These are phyloP conservation scores for Verticillium nubilum DNA, from an alignment of 2,329 filamentous ascomycete genomes.

Conservation along the genomic window DNA sequence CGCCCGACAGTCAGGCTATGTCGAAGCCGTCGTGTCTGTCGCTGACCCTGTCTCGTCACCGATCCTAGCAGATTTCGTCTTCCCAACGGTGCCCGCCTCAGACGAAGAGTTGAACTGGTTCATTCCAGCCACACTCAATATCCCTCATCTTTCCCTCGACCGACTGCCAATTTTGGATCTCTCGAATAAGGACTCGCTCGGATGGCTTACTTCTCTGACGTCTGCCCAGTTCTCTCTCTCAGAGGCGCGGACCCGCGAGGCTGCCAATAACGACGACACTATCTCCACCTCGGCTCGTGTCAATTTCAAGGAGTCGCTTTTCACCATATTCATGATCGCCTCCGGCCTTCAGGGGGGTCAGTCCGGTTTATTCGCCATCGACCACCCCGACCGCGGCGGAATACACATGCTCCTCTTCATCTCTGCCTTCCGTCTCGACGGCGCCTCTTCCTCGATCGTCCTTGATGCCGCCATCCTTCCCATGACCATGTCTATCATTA, in stretches of 20 bases:
- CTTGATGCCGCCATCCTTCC: slow-evolving; percentile 43
- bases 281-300: slow-evolving; percentile 26
- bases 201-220: slow-evolving; percentile 33
- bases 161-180: slow-evolving; percentile 35
- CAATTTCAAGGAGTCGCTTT: slow-evolving; percentile 44
- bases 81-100: slow-evolving; percentile 23
- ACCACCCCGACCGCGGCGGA: slow-evolving; percentile 27
- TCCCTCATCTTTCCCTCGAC: slow-evolving; percentile 38
- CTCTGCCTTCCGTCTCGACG: slow-evolving; percentile 38
- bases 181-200: slow-evolving; percentile 22
- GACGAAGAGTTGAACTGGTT: not conserved
- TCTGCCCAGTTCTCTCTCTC: slow-evolving; percentile 34
- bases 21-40: slow-evolving; percentile 35
- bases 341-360: slow-evolving; percentile 39
- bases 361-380: slow-evolving; percentile 37
- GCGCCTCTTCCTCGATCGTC: slow-evolving; percentile 32
- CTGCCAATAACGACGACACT: slow-evolving; percentile 11
- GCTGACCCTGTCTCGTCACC: slow-evolving; percentile 18
- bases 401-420: slow-evolving; percentile 35
- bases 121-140: slow-evolving; percentile 24
- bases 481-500: slow-evolving; percentile 28
- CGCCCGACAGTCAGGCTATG: slow-evolving; percentile 35
- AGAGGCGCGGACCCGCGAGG: slow-evolving; percentile 31
- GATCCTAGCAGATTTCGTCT: slow-evolving; percentile 27
- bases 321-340: slow-evolving; percentile 39